A percentile compares a stretch with the other conserved stretches of the same genome.
Conservation (phyloP, 2,329 filamentous ascomycete genomes). For the Aschersonia sp. region DNA sequence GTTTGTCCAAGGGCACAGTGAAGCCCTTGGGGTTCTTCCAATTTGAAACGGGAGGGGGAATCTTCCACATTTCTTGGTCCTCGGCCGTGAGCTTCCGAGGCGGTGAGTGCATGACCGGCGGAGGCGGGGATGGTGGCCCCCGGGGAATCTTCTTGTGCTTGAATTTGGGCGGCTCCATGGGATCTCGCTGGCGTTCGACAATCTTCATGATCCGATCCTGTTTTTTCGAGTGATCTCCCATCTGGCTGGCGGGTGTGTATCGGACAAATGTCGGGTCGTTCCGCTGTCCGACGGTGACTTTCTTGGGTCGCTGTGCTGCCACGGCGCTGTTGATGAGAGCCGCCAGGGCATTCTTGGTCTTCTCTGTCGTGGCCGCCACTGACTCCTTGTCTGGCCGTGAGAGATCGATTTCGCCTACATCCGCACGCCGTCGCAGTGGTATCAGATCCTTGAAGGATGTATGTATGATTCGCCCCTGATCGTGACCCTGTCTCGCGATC, state of each 20-base stretch:
- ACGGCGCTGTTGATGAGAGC: slow-evolving; percentile 73
- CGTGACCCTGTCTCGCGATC: slow-evolving; percentile 80
- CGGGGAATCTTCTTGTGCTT: slow-evolving; percentile 97
- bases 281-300: slow-evolving; percentile 65
- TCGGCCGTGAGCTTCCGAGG: slow-evolving; percentile 90
- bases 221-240: slow-evolving; percentile 77
- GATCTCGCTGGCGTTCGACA: slow-evolving; percentile 82
- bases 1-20: slow-evolving; percentile 89
- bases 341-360: slow-evolving; percentile 75
- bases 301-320: slow-evolving; percentile 90
- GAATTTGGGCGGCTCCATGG: slow-evolving; percentile 95
- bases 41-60: slow-evolving; percentile 74
- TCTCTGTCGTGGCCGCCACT: slow-evolving; percentile 70
- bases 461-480: slow-evolving; percentile 72
- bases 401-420: slow-evolving; percentile 81
- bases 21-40: slow-evolving; percentile 99
- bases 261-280: slow-evolving; percentile 86
- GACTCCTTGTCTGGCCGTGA: slow-evolving; percentile 74
- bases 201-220: slow-evolving; percentile 98
- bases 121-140: slow-evolving; percentile 81
- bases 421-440: slow-evolving; percentile 78
- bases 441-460: slow-evolving; percentile 96
- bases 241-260: slow-evolving; percentile 92
- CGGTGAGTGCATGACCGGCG: slow-evolving; percentile 88
- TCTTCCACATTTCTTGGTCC: slow-evolving; percentile 94